Evolutionary conservation across 1,284 basidiomycete species (phyloP), one percentile per base, ranked within the genome.

Genomic region (Irpex sp.): DNA sequence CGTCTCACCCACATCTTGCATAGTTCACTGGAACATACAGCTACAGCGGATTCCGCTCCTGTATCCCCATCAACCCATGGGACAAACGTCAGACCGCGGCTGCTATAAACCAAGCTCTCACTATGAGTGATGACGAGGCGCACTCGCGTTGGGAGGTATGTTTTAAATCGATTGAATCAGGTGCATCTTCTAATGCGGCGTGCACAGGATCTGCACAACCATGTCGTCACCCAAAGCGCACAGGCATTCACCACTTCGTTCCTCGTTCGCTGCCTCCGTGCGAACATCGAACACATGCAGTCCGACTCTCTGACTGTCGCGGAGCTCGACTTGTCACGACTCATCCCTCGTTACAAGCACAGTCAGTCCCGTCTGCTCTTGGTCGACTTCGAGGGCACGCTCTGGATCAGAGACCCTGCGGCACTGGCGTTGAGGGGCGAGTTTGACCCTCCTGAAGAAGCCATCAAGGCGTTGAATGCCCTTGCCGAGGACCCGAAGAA

Each of bases 21-120:
- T 71, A 92, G 83, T 95, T 95, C 72, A 92, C 93, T 0, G 93
- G 94, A 19, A 90, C 89, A 3, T 95, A 95, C 73, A 89, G 85
- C 67, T 93, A 92, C 70, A 90, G 88, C 58, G 93, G 93, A 15
- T 94, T 95, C 78, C 80, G 91, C 33, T 90, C 89, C 5, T 94
- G 93, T 68, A 91, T 95, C 59, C 87, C 90, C 17, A 82, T 94
- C 73, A 94, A 94, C 70, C 93, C 92, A 1, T 93, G 90, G 84
- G 92, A 94, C 69, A 85, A 84, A 39, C 82, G 86, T 17, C 84
- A 85, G 26, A 90, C 90, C 0, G 89, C 92, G 0, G 79, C 85
- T 37, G 93, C 93, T 3, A 94, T 95, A 60, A 70, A 89, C 63
- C 81, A 88, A 71, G 93, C 92, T 15, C 75, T 95, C 46, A 92